Conservation (phyloP, 495 filamentous ascomycete species). For the Penicillium diatomitis region DNA sequence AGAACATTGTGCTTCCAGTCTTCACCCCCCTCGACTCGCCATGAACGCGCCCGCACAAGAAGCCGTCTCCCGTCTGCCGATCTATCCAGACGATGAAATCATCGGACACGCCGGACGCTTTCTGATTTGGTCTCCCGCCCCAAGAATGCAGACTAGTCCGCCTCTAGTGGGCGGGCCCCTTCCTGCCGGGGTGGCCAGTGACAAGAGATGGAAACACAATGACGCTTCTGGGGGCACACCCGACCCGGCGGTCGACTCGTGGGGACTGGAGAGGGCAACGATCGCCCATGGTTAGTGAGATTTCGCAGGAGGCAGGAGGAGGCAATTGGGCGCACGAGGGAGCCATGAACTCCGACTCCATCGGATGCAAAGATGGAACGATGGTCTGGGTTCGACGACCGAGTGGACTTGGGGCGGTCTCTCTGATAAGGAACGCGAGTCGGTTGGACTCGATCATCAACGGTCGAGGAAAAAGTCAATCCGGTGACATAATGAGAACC, state of each 20-base stretch:
- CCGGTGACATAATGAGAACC: conserved; percentile 15
- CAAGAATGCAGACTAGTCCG: conserved; percentile 6
- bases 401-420: no score
- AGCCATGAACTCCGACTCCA: no score
- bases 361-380: conserved; percentile 9
- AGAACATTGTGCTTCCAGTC: neutral
- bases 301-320: conserved; percentile 14
- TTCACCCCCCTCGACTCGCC: neutral
- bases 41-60: neutral
- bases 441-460: conserved; percentile 2
- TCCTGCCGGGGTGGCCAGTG: conserved; percentile 9
- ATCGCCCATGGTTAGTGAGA: conserved; percentile 13
- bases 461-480: neutral
- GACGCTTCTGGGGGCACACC: conserved; percentile 15
- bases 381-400: conserved; percentile 3
- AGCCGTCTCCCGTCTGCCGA: conserved; percentile 1
- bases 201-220: conserved; percentile 18
- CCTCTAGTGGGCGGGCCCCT: conserved; percentile 9
- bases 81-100: conserved; percentile 14
- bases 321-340: no score
- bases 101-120: conserved; percentile 7
- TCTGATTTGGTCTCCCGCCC: conserved; percentile 14
- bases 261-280: conserved; percentile 1
- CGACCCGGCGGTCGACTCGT: neutral
- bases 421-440: no score